Percentiles rank a stretch among this genome's conserved stretches.
Conservation (phyloP, 2,329 filamentous ascomycete genomes). For the Fusarium sp. region DNA sequence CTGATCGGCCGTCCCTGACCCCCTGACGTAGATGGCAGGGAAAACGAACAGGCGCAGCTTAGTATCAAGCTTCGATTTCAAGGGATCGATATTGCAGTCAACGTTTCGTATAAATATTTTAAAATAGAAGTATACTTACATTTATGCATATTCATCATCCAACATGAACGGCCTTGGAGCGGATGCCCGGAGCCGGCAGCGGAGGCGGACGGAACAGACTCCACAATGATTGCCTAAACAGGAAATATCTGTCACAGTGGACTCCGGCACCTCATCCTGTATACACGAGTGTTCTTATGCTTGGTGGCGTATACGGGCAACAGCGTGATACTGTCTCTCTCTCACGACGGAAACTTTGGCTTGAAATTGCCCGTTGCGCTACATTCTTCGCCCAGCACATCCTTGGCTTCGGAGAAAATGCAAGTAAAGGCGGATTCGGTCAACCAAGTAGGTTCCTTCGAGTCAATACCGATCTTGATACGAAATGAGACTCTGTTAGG, state of each 20-base stretch:
- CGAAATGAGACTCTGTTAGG: background rate
- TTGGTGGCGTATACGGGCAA: constrained; percentile 6
- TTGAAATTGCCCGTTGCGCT: background rate
- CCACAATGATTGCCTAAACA: constrained; percentile 31
- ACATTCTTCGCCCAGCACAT: background rate
- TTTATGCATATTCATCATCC: background rate
- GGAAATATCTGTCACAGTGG: constrained; percentile 13
- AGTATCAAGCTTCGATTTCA: background rate
- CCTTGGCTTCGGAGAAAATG: background rate
- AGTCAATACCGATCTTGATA: constrained; percentile 11
- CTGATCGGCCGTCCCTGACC: constrained; percentile 19
- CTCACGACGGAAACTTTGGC: background rate
- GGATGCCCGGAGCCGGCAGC: constrained; percentile 15
- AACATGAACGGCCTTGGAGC: constrained; percentile 1
- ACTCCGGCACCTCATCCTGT: background rate
- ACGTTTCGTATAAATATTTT: background rate
- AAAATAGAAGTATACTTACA: background rate
- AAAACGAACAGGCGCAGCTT: background rate
- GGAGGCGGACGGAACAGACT: constrained; percentile 8
- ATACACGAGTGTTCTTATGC: background rate
- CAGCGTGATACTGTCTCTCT: background rate
- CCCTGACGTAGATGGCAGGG: constrained; percentile 26
- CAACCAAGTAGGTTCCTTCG: background rate
- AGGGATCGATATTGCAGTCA: background rate
- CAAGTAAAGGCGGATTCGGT: background rate